Conservation (phyloP, 169 alveolate species). For the Toxoplasma gondii region DNA sequence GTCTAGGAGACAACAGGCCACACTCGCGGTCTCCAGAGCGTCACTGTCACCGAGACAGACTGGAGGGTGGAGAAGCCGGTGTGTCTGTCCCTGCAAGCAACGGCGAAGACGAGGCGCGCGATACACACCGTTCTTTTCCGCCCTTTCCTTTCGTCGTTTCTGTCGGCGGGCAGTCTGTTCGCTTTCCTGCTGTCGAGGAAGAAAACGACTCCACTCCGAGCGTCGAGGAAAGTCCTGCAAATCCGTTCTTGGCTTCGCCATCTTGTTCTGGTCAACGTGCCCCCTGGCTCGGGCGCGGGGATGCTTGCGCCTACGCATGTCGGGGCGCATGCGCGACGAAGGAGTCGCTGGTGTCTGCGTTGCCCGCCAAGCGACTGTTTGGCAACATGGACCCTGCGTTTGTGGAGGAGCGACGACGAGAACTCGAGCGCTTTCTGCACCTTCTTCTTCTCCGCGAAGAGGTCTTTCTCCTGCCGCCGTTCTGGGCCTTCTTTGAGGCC, state of each 20-base stretch:
- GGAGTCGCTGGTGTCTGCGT: neutral
- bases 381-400: conserved; percentile 5
- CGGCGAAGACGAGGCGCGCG: neutral
- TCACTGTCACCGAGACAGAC: too few relatives aligned
- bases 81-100: neutral
- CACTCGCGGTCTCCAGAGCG: too few relatives aligned
- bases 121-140: neutral
- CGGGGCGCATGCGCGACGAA: neutral
- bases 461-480: neutral
- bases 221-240: too few relatives aligned
- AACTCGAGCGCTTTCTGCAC: conserved; percentile 4
- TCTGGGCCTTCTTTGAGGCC: conserved; percentile 4
- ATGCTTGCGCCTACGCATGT: neutral
- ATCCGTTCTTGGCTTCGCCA: too few relatives aligned
- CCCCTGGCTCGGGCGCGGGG: neutral
- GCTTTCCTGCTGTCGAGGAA: too few relatives aligned
- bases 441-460: conserved; percentile 12
- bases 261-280: too few relatives aligned
- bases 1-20: too few relatives aligned
- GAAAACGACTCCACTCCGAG: too few relatives aligned
- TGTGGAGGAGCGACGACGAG: neutral
- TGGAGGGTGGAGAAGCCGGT: neutral
- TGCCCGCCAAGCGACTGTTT: neutral
- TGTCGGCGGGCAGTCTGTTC: too few relatives aligned
- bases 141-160: too few relatives aligned